These are phyloP conservation scores for Trichosanthes cucumerina DNA, from an alignment of 306 rosid genomes.

Conservation along the genomic window DNA sequence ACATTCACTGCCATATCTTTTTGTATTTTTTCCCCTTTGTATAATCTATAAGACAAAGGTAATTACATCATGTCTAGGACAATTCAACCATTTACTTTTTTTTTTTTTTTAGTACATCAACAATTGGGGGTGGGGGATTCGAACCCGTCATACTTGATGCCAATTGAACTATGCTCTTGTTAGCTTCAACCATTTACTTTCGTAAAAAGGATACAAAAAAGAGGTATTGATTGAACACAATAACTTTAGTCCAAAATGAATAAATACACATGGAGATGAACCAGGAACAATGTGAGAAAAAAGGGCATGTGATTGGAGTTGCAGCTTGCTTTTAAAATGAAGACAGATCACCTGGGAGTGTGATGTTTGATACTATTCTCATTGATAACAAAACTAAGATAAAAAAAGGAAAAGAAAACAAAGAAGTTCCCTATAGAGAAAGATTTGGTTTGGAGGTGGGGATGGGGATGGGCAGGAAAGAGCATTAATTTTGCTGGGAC, in stretches of 20 bases:
- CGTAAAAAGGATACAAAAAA: not conserved
- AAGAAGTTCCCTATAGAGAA: not conserved
- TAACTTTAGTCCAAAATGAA: not conserved
- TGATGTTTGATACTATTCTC: not conserved
- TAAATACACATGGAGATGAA: not conserved
- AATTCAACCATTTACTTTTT: not conserved
- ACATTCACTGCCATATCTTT: not conserved
- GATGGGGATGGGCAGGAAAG: not conserved
- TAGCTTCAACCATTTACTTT: not conserved
- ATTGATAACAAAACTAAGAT: not conserved
- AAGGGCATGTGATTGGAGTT: not conserved
- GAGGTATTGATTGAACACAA: not conserved
- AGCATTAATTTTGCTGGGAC: constrained; percentile 1
- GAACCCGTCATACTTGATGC: no score
- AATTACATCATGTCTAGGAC: no score
- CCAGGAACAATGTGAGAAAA: not conserved
- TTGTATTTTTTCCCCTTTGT: no score
- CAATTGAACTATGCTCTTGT: no score
- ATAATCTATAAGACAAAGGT: not conserved
- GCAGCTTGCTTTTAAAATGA: not conserved
- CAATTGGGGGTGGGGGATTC: no score
- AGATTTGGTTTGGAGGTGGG: not conserved
- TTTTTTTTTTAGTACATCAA: no score
- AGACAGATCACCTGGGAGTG: not conserved
- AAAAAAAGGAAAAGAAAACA: not conserved